Percentiles rank a stretch among this genome's conserved stretches.
Evolutionary conservation across 345 rosid species (phyloP).

Genomic region (Rubroshorea leprosula): DNA sequence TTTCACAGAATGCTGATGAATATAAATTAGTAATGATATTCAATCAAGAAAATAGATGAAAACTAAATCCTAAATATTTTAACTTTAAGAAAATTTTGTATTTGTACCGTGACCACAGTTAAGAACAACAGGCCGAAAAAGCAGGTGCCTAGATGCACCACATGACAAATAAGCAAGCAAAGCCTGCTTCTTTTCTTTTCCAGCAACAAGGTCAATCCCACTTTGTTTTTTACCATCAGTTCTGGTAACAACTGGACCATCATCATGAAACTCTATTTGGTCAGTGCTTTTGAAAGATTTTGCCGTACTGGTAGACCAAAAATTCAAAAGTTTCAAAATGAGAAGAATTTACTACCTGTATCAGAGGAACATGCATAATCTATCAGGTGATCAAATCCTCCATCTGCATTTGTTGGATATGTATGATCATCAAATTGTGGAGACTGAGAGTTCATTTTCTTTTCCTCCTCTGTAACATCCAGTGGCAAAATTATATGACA

Average conservation of each 20-base stretch:
- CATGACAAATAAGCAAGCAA: conserved; percentile 55
- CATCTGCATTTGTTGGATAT: conserved; percentile 16
- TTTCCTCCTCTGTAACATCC: conserved; percentile 57
- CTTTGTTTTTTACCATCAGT: not conserved
- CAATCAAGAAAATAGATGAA: too few relatives aligned
- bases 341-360: conserved; percentile 8
- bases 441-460: conserved; percentile 25
- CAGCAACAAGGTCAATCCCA: conserved; percentile 7
- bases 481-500: not conserved
- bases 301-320: conserved; percentile 21
- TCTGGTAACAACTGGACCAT: not conserved
- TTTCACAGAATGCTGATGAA: conserved; percentile 74
- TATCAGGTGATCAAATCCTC: conserved; percentile 18
- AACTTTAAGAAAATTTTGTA: too few relatives aligned
- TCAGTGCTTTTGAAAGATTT: conserved; percentile 19
- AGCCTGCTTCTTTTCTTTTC: conserved; percentile 25
- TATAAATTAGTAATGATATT: too few relatives aligned
- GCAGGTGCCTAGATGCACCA: conserved; percentile 59
- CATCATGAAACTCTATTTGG: conserved; percentile 11
- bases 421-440: conserved; percentile 45
- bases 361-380: conserved; percentile 17
- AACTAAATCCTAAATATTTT: too few relatives aligned
- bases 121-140: conserved; percentile 55
- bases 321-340: conserved; percentile 13
- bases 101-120: conserved; percentile 85